These are phyloP conservation scores for Rutstroemia sp. DNA, from an alignment of 2,329 filamentous ascomycete genomes.

Conservation along the genomic window DNA sequence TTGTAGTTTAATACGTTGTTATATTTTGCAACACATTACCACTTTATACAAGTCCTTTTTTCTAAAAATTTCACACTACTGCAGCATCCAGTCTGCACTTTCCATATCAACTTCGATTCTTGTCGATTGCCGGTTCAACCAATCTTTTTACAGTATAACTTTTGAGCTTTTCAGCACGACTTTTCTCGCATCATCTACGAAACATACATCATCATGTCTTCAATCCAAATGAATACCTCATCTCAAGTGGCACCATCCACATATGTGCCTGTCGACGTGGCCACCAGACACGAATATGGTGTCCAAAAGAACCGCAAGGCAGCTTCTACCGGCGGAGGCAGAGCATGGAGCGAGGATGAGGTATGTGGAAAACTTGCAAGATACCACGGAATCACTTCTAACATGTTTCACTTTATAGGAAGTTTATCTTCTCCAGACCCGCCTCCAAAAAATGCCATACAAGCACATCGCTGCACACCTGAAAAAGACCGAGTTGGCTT, in stretches of 20 bases:
- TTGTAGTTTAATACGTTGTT: constrained; percentile 29
- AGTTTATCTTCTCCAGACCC: constrained; percentile 74
- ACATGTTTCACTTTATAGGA: constrained; percentile 44
- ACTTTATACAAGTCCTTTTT: constrained; percentile 19
- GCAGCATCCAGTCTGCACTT: constrained; percentile 37
- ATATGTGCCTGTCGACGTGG: constrained; percentile 39
- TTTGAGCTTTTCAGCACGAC: constrained; percentile 7
- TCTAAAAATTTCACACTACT: constrained; percentile 36
- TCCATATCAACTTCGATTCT: constrained; percentile 27
- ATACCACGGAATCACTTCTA: neutral
- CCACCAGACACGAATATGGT: constrained; percentile 51
- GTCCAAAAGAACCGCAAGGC: constrained; percentile 60
- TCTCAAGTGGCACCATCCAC: constrained; percentile 23
- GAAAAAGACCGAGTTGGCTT: constrained; percentile 83
- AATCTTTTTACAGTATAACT: constrained; percentile 18
- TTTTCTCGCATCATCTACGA: constrained; percentile 19
- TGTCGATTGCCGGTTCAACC: constrained; percentile 27
- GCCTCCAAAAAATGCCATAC: constrained; percentile 83
- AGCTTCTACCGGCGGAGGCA: constrained; percentile 64
- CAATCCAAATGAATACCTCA: constrained; percentile 29
- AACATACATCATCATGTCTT: constrained; percentile 28
- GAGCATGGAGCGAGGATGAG: constrained; percentile 83
- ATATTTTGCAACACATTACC: constrained; percentile 22
- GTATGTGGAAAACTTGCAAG: constrained; percentile 35
- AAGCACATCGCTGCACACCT: constrained; percentile 81